These are phyloP conservation scores for Moesziomyces aphidis DNA, from an alignment of 1,284 basidiomycete genomes.

Conservation along the genomic window DNA sequence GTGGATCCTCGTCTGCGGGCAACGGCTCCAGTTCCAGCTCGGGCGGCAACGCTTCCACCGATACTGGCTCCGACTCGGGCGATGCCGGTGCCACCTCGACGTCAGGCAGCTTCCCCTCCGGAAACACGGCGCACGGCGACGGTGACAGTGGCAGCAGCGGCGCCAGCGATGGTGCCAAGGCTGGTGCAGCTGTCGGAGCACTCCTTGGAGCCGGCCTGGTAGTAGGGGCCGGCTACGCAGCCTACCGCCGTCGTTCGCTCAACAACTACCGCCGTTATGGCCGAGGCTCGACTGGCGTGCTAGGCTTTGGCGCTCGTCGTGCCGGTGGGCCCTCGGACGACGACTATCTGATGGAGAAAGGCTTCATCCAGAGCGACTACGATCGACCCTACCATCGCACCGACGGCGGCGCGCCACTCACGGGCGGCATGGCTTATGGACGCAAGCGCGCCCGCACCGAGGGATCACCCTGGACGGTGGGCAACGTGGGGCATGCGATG, in stretches of 20 bases:
- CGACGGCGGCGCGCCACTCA: slow-evolving; percentile 13
- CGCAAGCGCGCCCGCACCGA: slow-evolving; percentile 26
- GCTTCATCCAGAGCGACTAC: slow-evolving; percentile 20
- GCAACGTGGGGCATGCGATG: slow-evolving; percentile 59
- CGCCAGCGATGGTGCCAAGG: slow-evolving; percentile 38
- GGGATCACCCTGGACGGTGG: slow-evolving; percentile 36
- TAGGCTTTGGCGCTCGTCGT: slow-evolving; percentile 28
- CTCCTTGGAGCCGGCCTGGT: slow-evolving; percentile 57
- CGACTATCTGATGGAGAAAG: slow-evolving; percentile 50
- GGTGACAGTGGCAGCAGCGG: slow-evolving; percentile 11
- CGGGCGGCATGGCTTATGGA: slow-evolving; percentile 13
- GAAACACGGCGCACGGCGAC: background rate
- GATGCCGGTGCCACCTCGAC: slow-evolving; percentile 2
- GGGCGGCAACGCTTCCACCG: slow-evolving; percentile 1
- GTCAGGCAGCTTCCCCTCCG: slow-evolving; percentile 24
- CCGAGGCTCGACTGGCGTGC: slow-evolving; percentile 38
- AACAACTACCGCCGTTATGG: slow-evolving; percentile 48
- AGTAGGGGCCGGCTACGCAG: slow-evolving; percentile 51
- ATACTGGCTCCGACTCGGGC: slow-evolving; percentile 1
- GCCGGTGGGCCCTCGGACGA: slow-evolving; percentile 23
- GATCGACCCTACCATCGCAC: slow-evolving; percentile 33
- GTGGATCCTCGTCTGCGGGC: background rate
- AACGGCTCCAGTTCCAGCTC: slow-evolving; percentile 19
- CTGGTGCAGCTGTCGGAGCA: slow-evolving; percentile 55
- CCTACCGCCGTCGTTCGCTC: slow-evolving; percentile 45